Evolutionary conservation across 495 filamentous ascomycete species (phyloP), one percentile per base, ranked within the genome.

Genomic region (Aspergillus panamensis): DNA sequence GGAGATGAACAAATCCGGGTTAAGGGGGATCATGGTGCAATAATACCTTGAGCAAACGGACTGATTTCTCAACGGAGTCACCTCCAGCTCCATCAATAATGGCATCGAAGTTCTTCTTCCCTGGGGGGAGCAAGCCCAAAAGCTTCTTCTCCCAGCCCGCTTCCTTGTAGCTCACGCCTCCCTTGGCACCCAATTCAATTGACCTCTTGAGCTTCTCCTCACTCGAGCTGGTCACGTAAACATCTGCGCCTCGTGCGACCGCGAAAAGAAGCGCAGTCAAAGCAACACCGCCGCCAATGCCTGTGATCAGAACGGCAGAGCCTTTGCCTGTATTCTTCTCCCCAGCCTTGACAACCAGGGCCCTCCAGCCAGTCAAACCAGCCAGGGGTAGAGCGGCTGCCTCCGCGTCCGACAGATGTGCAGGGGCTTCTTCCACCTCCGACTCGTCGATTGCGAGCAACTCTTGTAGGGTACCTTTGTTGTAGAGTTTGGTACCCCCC

Each of bases 311-410:
- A 3, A 92, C 68, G 57, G 89, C 89, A 51, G 80, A 73, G 4
- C 87, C 89, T 8, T 70, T 58, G 16, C 73, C 60, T 0, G 86
- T 82, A 60, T 84, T 82, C 54, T 49, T 66, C 57, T 78, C 77
- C 0, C 76, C 82, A 35, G 77, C 80, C 66, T 93, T 97, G 2
- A 78, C 87, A 19, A 92, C 80, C 52, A 92, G 72, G 0, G 92
- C 92, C 33, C 92, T 76, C 88, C 89, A 97, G 10, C 78, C 92
- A n/a, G 92, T 97, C 61, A 96, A 66, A 0, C 91, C 92, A 0
- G 87, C 87, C 32, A 96, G 69, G 1, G 92, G 91, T 31, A 97
- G 62, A 13, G 89, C 90, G 0, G 91, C 92, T 0, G 87, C 90
- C 72, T 96, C 90, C 0, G 77, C 78, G 54, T 86, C 71, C 0